These are phyloP conservation scores for Dryadomyces sulphureus DNA, from an alignment of 2,329 filamentous ascomycete species.

Conservation along the genomic window DNA sequence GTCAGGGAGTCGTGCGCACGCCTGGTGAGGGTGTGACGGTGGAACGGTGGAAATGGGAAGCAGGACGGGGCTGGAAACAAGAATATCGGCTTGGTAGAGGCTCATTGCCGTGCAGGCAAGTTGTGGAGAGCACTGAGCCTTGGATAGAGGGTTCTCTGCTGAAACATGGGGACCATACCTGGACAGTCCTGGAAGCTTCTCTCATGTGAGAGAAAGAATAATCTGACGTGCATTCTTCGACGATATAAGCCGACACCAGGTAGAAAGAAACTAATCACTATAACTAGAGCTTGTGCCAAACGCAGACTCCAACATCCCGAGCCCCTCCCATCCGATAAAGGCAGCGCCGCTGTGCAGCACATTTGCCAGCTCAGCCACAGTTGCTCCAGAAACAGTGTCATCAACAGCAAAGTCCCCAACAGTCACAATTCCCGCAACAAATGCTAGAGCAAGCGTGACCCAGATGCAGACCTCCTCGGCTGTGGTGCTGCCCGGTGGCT, in stretches of 20 bases:
- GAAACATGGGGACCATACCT: background rate
- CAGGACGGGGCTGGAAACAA: background rate
- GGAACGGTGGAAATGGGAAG: constrained; percentile 38
- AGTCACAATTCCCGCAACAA: constrained; percentile 17
- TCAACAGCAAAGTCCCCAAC: constrained; percentile 4
- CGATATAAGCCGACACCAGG: background rate
- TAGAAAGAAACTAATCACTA: background rate
- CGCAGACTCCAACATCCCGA: constrained; percentile 15
- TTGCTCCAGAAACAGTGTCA: constrained; percentile 8
- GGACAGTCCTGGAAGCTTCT: constrained; percentile 2
- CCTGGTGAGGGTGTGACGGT: constrained; percentile 24
- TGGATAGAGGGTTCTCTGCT: constrained; percentile 3
- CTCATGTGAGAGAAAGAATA: background rate
- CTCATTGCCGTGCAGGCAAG: constrained; percentile 4
- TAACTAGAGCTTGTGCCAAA: constrained; percentile 7
- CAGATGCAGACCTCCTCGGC: constrained; percentile 18
- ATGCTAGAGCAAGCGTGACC: constrained; percentile 18
- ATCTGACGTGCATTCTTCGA: constrained; percentile 2
- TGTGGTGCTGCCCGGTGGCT: constrained; percentile 18
- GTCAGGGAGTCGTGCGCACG: constrained; percentile 38
- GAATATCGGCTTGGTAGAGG: constrained; percentile 3
- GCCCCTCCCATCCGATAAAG: constrained; percentile 14
- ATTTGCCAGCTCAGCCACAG: constrained; percentile 14
- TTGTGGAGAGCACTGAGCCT: background rate
- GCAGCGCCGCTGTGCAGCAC: constrained; percentile 13